These are phyloP conservation scores for Mycena floridula DNA, from an alignment of 768 basidiomycete genomes.

Conservation along the genomic window DNA sequence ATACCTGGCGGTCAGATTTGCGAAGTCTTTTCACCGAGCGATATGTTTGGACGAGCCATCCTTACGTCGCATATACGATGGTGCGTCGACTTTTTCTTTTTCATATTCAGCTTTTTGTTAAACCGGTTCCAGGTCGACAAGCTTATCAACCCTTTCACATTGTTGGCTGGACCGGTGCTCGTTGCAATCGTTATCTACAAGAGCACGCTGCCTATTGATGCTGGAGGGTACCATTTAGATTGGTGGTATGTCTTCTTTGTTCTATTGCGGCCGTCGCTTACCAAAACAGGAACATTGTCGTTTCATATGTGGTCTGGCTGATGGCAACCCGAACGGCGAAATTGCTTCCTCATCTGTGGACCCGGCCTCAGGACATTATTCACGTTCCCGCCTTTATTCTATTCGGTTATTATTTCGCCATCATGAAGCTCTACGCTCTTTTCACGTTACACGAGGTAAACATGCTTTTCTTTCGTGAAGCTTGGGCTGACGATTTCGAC, in stretches of 20 bases:
- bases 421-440: no score
- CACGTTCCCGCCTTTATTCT: conserved; percentile 86
- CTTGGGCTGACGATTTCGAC: no score
- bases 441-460: no score
- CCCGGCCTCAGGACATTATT: conserved; percentile 68
- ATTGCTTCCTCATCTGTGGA: conserved; percentile 78
- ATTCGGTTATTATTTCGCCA: no score
- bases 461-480: no score
- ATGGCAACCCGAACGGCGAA: no score
- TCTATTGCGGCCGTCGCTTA: background rate
- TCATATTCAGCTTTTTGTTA: background rate
- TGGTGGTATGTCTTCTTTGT: conserved; percentile 68
- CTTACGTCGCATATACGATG: conserved; percentile 94
- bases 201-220: conserved; percentile 53
- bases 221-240: conserved; percentile 77
- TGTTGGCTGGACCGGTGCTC: conserved; percentile 72
- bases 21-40: no score
- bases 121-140: conserved; percentile 72
- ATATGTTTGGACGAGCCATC: no score
- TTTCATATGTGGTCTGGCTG: conserved; percentile 69
- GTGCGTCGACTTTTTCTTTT: conserved; percentile 53
- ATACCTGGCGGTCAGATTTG: no score
- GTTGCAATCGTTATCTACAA: conserved; percentile 76
- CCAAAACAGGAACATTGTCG: conserved; percentile 55
- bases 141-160: conserved; percentile 26